phyloP scores from a whole-genome alignment of 1,284 basidiomycete species.

The Malassezia pachydermatis region DNA sequence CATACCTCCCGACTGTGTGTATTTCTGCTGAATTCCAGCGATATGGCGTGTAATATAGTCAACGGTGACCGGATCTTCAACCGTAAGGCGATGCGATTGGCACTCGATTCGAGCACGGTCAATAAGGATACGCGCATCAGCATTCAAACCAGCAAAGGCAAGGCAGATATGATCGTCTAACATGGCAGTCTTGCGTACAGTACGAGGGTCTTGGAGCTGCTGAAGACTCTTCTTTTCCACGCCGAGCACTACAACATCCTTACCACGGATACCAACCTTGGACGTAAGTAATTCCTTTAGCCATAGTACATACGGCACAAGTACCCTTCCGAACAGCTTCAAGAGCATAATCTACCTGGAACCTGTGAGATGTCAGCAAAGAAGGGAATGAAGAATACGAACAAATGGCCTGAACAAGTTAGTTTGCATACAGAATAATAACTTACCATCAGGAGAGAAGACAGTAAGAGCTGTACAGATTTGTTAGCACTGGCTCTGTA shows the following conservation, averaged over 20 bases:
- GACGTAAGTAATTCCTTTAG: not conserved
- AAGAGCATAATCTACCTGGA: constrained; percentile 89
- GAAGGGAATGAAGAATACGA: not conserved
- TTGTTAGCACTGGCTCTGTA: not conserved
- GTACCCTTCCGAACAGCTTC: constrained; percentile 96
- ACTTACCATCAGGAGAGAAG: constrained; percentile 76
- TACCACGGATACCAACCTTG: constrained; percentile 91
- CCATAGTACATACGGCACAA: constrained; percentile 67
- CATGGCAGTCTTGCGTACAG: constrained; percentile 96
- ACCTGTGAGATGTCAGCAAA: constrained; percentile 9
- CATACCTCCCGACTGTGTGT: constrained; percentile 98
- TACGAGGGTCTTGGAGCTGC: constrained; percentile 93
- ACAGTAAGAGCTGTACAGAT: constrained; percentile 65
- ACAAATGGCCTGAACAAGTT: constrained; percentile 21
- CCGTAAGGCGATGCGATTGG: constrained; percentile 90
- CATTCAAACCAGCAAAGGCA: constrained; percentile 96
- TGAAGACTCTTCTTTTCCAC: constrained; percentile 98
- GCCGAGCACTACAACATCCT: constrained; percentile 87
- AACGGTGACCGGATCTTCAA: constrained; percentile 93
- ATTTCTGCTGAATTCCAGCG: constrained; percentile 80
- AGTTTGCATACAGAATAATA: constrained; percentile 7
- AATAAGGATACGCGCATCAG: constrained; percentile 92
- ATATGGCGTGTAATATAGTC: constrained; percentile 98
- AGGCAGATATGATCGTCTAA: constrained; percentile 95
- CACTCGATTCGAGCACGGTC: constrained; percentile 97